phyloP scores from a whole-genome alignment of 2,329 filamentous ascomycete species.

The Alternaria longipes region DNA sequence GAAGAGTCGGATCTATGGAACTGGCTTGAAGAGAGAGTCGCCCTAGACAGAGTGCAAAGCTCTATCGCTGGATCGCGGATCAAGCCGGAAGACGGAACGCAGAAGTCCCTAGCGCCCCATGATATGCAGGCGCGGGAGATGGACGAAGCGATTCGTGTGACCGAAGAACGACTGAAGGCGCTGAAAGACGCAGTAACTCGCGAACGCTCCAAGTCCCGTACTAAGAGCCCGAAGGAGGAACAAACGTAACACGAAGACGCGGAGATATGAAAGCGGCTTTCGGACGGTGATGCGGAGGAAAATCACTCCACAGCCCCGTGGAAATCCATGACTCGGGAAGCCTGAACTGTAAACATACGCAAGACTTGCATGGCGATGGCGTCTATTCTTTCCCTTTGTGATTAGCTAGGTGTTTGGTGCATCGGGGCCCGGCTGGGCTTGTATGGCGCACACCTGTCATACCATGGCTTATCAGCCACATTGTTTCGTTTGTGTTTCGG shows the following conservation, averaged over 20 bases:
- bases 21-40: constrained; percentile 88
- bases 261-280: background rate
- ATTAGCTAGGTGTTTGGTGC: constrained; percentile 6
- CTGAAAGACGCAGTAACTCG: constrained; percentile 73
- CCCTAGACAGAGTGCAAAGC: constrained; percentile 66
- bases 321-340: background rate
- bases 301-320: background rate
- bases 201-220: constrained; percentile 31
- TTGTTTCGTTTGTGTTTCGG: constrained; percentile 11
- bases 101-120: constrained; percentile 58
- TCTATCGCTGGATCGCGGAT: constrained; percentile 34
- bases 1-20: constrained; percentile 93
- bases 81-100: constrained; percentile 52
- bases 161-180: constrained; percentile 81
- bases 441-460: constrained; percentile 3
- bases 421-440: background rate
- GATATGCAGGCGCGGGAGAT: constrained; percentile 78
- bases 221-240: constrained; percentile 34
- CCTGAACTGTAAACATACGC: constrained; percentile 12
- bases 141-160: constrained; percentile 81
- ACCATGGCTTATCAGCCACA: background rate
- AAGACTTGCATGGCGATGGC: constrained; percentile 20
- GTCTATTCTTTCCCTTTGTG: constrained; percentile 10
- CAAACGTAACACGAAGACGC: constrained; percentile 13
- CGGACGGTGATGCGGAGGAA: background rate